Conservation (phyloP, 257 asterid species). For the Solanum gandarillasii region DNA sequence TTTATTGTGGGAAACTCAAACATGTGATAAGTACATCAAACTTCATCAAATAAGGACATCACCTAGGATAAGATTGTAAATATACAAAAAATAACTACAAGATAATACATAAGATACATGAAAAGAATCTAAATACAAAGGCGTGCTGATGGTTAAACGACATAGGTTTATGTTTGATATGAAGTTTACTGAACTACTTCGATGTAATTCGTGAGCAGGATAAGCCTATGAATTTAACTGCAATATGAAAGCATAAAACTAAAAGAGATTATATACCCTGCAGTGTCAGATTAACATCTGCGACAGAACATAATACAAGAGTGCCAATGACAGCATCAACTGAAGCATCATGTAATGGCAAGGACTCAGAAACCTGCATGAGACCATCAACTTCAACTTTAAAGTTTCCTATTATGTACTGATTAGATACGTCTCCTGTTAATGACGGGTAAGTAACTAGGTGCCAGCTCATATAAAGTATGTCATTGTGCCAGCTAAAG, state of each 20-base stretch:
- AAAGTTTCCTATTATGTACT: not conserved
- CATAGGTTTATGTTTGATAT: not conserved
- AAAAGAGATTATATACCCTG: conserved; percentile 31
- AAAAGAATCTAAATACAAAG: not conserved
- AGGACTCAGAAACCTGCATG: conserved; percentile 72
- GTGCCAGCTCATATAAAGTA: not conserved
- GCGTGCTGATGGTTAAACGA: not conserved
- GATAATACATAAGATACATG: not conserved
- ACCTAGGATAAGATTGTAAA: not conserved
- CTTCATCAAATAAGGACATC: not conserved
- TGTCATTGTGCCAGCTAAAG: not conserved
- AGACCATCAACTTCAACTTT: not conserved
- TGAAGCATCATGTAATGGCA: conserved; percentile 71
- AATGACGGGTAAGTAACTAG: not conserved
- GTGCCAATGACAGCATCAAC: conserved; percentile 88
- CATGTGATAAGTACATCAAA: not conserved
- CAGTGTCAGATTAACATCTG: conserved; percentile 55
- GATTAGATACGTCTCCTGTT: not conserved
- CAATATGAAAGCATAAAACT: not conserved
- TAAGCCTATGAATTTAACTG: not conserved
- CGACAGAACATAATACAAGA: conserved; percentile 84
- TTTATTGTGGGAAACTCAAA: not conserved
- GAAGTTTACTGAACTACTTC: not conserved
- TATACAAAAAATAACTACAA: not conserved
- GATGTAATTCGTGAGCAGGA: not conserved